Percentiles rank a stretch among this genome's conserved stretches.
These are phyloP conservation scores for Potentilla sterilis DNA, from an alignment of 306 rosid genomes.

Conservation along the genomic window DNA sequence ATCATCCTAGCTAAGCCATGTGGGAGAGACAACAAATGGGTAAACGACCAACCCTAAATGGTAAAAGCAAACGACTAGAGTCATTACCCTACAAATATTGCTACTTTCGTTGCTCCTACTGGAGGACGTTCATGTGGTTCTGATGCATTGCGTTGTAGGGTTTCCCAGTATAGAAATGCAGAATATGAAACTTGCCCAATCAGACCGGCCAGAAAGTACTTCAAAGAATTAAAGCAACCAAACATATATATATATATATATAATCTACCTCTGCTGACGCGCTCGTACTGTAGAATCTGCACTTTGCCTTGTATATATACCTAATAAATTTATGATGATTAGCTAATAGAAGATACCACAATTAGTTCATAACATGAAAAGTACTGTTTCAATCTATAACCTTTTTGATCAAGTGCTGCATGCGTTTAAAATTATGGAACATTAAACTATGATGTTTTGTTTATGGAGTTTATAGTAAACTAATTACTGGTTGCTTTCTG, in stretches of 20 bases:
- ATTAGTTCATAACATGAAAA: background rate
- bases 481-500: background rate
- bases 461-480: background rate
- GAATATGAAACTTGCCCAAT: background rate
- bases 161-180: constrained; percentile 27
- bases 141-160: constrained; percentile 4
- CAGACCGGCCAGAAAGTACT: background rate
- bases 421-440: background rate
- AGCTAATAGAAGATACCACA: background rate
- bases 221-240: background rate
- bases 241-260: background rate
- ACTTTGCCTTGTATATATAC: background rate
- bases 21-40: constrained; percentile 29
- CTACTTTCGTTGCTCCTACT: no score
- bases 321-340: background rate
- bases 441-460: background rate
- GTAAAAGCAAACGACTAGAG: constrained; percentile 21
- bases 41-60: constrained; percentile 32
- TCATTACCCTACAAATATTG: no score
- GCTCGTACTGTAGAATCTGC: background rate
- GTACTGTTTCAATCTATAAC: constrained; percentile 1
- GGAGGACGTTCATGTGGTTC: constrained; percentile 12
- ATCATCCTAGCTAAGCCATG: constrained; percentile 27
- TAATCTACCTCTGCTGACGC: background rate
- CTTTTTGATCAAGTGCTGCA: constrained; percentile 3